Base-by-base conservation (phyloP, 2,329 filamentous ascomycete genomes). In the Scolecobasidium constrictum region DNA sequence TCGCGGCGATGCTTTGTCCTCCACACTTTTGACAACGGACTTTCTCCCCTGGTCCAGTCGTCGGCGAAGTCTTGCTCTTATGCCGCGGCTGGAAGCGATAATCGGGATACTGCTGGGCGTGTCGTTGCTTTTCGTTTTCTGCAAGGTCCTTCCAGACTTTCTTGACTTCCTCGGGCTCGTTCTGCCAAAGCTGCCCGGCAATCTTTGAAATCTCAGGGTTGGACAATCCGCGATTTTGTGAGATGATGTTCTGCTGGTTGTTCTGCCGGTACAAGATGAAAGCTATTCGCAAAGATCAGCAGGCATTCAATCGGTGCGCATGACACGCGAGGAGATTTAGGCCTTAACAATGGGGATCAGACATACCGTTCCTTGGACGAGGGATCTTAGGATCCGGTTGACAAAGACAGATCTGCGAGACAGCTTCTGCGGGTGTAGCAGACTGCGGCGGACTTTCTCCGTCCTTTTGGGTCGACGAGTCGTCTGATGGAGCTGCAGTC, bases 151-250 rank as follows among this genome's bases (percentile, higher is more conserved):
- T 94, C 92, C 92, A 98, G 59, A 81, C 75, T 49, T 79, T 76
- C 64, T 94, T 94, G 45, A 80, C 72, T 42, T 83, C 77, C 18
- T 81, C 73, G 3, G 78, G 65, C 56, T 93, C 80, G 44, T 78
- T 74, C 55, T 82, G 79, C 92, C 92, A 98, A 74, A 88, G 82
- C 59, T 86, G 78, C 41, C 90, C 90, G 52, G 96, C 94, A 53
- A 96, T 93, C 64, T 95, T 95, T 50, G 90, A 95, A 53, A 96
- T 94, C 41, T 95, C 86, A 3, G 90, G 90, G 62, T 96, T 96
- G 36, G 88, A 81, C 50, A 95, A 76, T 35, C 86, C 84, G n/a
- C 88, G 90, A 55, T 95, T 77, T 52, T 85, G 75, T 42, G 79
- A 72, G 28, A 88, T 83, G 40, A 96, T 86, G 38, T 77, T 71